Base-by-base conservation (phyloP, 1,284 basidiomycete species). In the Melampsora larici-populina region DNA sequence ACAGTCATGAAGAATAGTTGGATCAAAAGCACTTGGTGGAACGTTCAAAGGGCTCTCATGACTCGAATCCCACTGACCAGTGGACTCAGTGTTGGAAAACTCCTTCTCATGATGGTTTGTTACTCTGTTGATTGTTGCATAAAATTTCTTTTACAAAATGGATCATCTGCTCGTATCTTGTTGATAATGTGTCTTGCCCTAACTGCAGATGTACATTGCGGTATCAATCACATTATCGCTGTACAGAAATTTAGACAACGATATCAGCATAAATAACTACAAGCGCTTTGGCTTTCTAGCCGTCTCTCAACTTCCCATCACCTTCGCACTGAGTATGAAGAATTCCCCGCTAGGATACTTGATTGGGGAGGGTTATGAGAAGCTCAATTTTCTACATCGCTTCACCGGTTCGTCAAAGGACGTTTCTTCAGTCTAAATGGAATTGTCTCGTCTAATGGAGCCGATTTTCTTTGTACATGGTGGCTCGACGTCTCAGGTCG, bases 261-360 rank as follows among this genome's bases (percentile, higher is more conserved):
- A 26, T n/a, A 26, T 5, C 18, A 75, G 74, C 58, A n/a, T 64
- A 13, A 46, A n/a, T 36, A 77, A 77, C 31, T 69, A 62, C 40
- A 69, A 64, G 36, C 36, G 74, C n/a, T 77, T 77, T 49, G 74
- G 74, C 3, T 63, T 62, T 21, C 21, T 77, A 26, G 74, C 74
- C 11, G 46, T 77, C 63, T 46, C 74, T 31, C 74, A 77, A 77
- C 60, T 77, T 43, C 74, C 74, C 13, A 31, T 77, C 11, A 46
- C 62, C n/a, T 69, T 77, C 55, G 51, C 21, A 0, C 49, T 77
- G n/a, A 40, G 48, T 11, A 77, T 77, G 66, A 77, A 77, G 26
- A 77, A 77, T 63, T 60, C 43, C 11, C 74, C 74, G n/a, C 49
- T 77, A 15, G 66, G 46, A 21, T 43, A 63, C 18, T 31, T 77